These are phyloP conservation scores for Suillus cothurnatus DNA, from an alignment of 768 basidiomycete genomes.

Conservation along the genomic window DNA sequence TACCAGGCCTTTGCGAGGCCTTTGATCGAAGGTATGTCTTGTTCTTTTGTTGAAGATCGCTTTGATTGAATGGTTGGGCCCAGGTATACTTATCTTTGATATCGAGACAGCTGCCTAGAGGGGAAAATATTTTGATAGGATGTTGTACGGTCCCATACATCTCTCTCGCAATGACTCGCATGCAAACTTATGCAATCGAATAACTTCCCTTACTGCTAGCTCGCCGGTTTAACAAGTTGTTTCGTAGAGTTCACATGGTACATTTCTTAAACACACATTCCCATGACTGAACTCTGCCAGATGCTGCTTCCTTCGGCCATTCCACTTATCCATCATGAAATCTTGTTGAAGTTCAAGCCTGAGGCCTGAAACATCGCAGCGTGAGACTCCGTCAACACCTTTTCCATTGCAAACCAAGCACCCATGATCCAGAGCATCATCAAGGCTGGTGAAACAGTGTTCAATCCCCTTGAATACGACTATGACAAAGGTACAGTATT, in stretches of 20 bases:
- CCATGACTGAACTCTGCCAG: neutral
- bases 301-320: neutral
- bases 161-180: too few relatives aligned
- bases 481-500: constrained; percentile 6
- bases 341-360: too few relatives aligned
- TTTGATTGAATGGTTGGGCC: neutral
- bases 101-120: constrained; percentile 18
- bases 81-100: constrained; percentile 28
- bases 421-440: constrained; percentile 19
- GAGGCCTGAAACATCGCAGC: constrained; percentile 14
- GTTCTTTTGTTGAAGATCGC: neutral
- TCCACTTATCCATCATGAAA: neutral
- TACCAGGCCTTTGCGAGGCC: constrained; percentile 11
- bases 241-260: neutral
- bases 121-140: neutral
- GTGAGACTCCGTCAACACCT: too few relatives aligned
- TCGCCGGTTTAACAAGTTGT: neutral
- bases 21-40: constrained; percentile 22
- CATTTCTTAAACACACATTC: neutral
- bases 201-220: too few relatives aligned
- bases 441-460: constrained; percentile 18
- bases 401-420: too few relatives aligned
- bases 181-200: too few relatives aligned
- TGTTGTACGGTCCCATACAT: too few relatives aligned
- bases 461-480: constrained; percentile 20